These are phyloP conservation scores for Caryopteris hybrid DNA, from an alignment of 305 asterid genomes.

Conservation along the genomic window DNA sequence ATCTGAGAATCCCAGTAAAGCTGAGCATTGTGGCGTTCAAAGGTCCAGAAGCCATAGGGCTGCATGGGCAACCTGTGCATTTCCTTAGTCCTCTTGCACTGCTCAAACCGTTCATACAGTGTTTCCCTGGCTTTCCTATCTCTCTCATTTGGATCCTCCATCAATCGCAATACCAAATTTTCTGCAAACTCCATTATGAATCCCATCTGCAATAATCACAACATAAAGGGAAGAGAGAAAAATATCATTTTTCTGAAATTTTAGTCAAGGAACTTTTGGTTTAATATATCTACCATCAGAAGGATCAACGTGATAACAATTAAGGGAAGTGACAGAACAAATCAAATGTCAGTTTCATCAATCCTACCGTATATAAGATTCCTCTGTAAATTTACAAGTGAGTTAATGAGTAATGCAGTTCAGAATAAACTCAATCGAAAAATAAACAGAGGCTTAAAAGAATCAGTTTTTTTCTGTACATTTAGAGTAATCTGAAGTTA, in stretches of 20 bases:
- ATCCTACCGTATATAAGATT: background rate
- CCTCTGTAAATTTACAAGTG: background rate
- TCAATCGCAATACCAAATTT: constrained; percentile 68
- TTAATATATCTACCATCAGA: too few relatives aligned
- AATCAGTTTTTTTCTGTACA: too few relatives aligned
- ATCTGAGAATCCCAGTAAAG: constrained; percentile 57
- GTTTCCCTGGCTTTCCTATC: constrained; percentile 71
- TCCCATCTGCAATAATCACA: constrained; percentile 41
- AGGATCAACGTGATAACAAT: too few relatives aligned
- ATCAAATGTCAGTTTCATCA: background rate
- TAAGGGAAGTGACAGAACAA: too few relatives aligned
- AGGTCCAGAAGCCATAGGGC: constrained; percentile 94
- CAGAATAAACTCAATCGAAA: too few relatives aligned
- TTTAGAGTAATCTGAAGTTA: too few relatives aligned
- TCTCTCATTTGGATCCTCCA: constrained; percentile 89
- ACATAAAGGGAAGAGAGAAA: background rate
- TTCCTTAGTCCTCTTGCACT: constrained; percentile 43
- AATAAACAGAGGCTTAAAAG: too few relatives aligned
- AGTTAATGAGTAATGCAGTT: too few relatives aligned
- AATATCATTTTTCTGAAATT: too few relatives aligned
- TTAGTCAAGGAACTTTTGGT: too few relatives aligned
- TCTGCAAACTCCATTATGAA: constrained; percentile 97
- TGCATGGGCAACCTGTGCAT: constrained; percentile 81
- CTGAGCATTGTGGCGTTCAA: constrained; percentile 87
- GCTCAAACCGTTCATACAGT: constrained; percentile 29